Base-by-base conservation (phyloP, 768 basidiomycete genomes). In the Nevesoporus exiguus region DNA sequence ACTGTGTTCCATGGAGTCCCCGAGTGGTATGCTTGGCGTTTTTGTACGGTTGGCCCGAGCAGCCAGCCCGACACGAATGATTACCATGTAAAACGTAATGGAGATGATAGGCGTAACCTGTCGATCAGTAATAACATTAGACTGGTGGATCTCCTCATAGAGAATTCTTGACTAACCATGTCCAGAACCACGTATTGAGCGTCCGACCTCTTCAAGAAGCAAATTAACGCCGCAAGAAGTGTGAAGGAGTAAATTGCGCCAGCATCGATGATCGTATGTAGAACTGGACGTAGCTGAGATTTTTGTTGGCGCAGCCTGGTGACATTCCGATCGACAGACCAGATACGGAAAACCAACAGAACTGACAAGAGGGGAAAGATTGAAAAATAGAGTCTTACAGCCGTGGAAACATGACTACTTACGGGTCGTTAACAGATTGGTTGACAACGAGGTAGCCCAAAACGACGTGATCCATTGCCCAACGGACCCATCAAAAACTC, bases 381-480 rank as follows among this genome's bases (percentile, higher is more conserved):
- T 48, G 10, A 37, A 17, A 29, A 8, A 25, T 11, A 7, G 13
- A n/a, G 2, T n/a, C 13, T n/a, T 2, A 17, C 14, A 13, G 9
- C 27, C 3, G 21, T n/a, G 17, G 14, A 14, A 29, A 24, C 7
- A 0, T 8, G 30, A 43, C 13, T 5, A 17, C 62, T 31, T 48
- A 69, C 69, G 29, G 1, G 73, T 71, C 17, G 66, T 62, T 21
- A 59, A 50, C 0, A 74, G 50, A 49, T 72, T 74, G 25, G 70
- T 71, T 0, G 33, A 6, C 50, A 51, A 13, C 13, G 40, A 29
- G 0, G 22, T 31, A 11, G 21, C 13, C 49, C 49, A 74, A 39
- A 71, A 71, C 15, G 69, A 54, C 3, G 57, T 71, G 44, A 74
- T 69, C 73, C 73, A 75, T 10, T 49, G 51, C 0, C 56, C 51